These are phyloP conservation scores for Onygenales sp. DNA, from an alignment of 2,329 filamentous ascomycete genomes.

Conservation along the genomic window DNA sequence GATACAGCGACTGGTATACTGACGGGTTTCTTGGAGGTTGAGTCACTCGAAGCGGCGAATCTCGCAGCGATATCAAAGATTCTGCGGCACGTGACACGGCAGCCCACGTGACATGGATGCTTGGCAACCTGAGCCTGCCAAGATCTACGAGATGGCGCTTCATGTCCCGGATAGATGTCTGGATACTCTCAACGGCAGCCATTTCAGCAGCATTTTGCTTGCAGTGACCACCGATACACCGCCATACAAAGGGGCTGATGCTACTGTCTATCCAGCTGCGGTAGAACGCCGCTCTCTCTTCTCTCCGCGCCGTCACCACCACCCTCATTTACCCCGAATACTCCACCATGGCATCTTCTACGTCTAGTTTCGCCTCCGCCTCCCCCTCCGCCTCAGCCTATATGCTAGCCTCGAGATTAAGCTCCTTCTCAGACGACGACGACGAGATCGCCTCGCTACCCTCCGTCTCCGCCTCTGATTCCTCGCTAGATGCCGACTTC, in stretches of 20 bases:
- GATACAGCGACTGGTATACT: not conserved
- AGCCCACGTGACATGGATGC: no score
- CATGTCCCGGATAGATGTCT: no score
- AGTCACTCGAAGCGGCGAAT: no score
- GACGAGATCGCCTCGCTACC: conserved; percentile 35
- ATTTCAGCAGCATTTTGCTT: not conserved
- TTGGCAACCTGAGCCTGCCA: no score
- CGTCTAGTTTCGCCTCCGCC: conserved; percentile 12
- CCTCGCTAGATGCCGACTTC: conserved; percentile 41
- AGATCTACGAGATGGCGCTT: no score
- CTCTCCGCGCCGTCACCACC: not conserved
- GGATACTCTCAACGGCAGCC: not conserved
- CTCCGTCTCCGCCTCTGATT: conserved; percentile 29
- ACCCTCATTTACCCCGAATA: conserved; percentile 2
- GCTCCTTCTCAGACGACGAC: conserved; percentile 23
- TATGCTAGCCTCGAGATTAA: conserved; percentile 27
- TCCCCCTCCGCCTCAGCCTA: conserved; percentile 31
- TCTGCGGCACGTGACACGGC: no score
- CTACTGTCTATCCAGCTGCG: not conserved
- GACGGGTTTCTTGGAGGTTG: no score
- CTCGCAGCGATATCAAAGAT: no score
- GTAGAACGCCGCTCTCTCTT: not conserved
- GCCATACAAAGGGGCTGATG: not conserved
- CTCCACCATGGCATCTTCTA: conserved; percentile 21
- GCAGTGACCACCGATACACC: not conserved